A percentile compares a stretch with the other conserved stretches of the same genome.
Evolutionary conservation across 805 yeast genomes (phyloP).

Genomic region (Phaffomyces thermotolerans): DNA sequence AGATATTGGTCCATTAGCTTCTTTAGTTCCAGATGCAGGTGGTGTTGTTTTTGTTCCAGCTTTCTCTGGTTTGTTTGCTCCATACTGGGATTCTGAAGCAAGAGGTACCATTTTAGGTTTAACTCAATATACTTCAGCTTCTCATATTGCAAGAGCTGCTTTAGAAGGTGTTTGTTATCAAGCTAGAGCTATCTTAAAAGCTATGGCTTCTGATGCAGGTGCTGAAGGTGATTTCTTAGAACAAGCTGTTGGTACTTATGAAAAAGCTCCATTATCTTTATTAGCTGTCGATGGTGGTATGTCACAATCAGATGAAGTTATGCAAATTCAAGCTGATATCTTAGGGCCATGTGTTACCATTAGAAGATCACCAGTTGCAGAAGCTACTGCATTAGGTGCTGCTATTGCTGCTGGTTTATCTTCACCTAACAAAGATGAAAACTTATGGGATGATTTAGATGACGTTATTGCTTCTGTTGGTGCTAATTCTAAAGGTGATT

Average conservation of each 20-base stretch:
- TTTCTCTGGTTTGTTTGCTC: conserved; percentile 88
- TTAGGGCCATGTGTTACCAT: conserved; percentile 83
- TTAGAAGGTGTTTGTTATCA: conserved; percentile 94
- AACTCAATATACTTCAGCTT: conserved; percentile 86
- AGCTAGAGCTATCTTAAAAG: conserved; percentile 81
- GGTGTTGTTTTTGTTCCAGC: conserved; percentile 96
- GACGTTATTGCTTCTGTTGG: conserved; percentile 48
- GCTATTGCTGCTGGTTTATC: conserved; percentile 91
- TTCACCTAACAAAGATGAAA: conserved; percentile 38
- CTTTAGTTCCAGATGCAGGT: conserved; percentile 71
- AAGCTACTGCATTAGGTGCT: conserved; percentile 93
- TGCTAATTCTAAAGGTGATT: conserved; percentile 28
- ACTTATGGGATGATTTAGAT: conserved; percentile 68
- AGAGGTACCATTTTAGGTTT: conserved; percentile 91
- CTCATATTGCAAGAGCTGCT: conserved; percentile 91
- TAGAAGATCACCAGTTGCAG: conserved; percentile 72
- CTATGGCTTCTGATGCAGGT: conserved; percentile 84
- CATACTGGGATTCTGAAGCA: conserved; percentile 91
- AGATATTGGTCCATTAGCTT: conserved; percentile 87
- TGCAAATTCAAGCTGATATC: conserved; percentile 91
- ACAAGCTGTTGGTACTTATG: conserved; percentile 34
- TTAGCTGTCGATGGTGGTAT: conserved; percentile 92
- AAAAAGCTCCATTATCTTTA: conserved; percentile 43
- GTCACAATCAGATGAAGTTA: conserved; percentile 83
- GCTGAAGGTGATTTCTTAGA: conserved; percentile 47